Evolutionary conservation across 768 basidiomycete species (phyloP), one percentile per base, ranked within the genome.

Genomic region (Suillus subluteus): DNA sequence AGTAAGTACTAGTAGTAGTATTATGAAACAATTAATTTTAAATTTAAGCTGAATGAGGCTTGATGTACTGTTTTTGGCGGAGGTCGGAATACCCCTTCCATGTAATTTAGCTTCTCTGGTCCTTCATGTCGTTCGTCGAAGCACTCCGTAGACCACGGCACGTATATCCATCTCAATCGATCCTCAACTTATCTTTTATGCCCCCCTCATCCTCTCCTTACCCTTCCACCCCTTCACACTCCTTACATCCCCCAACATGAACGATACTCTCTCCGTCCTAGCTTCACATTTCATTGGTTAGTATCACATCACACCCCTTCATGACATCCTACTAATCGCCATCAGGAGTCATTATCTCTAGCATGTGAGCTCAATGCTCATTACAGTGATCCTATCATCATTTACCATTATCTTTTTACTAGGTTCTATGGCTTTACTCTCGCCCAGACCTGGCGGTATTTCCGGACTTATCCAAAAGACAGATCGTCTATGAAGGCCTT

Each of bases 391-490:
- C 21, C 13, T n/a, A 3, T 21, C 11, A n/a, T 38, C 23, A 40
- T 40, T 43, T 6, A 35, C 30, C 46, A 37, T 65, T 46, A 4
- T 35, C 46, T 59, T 38, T 18, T 37, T 4, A 52, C 50, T 26
- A 79, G 78, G 72, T 66, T 79, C 70, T 79, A 79, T 56, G 78
- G 78, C 52, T 67, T 80, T 65, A 79, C 79, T 9, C 62, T 79
- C 61, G 73, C 74, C 1, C 79, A 80, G 59, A 78, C 76, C 55
- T 76, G 74, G 73, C 73, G 72, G 37, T 79, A 79, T 64, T 79
- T 76, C 43, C 72, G 71, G 35, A 68, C 74, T 43, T 79, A 73
- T 65, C 70, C 71, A 30, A 72, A 73, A 37, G 78, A 79, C 63
- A 73, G 70, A 35, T 67, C 35, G 56, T 69, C 70, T 38, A 79